A percentile compares a stretch with the other conserved stretches of the same genome.
phyloP scores from a whole-genome alignment of 106 monocot genomes.

The Narthecium ossifragum region DNA sequence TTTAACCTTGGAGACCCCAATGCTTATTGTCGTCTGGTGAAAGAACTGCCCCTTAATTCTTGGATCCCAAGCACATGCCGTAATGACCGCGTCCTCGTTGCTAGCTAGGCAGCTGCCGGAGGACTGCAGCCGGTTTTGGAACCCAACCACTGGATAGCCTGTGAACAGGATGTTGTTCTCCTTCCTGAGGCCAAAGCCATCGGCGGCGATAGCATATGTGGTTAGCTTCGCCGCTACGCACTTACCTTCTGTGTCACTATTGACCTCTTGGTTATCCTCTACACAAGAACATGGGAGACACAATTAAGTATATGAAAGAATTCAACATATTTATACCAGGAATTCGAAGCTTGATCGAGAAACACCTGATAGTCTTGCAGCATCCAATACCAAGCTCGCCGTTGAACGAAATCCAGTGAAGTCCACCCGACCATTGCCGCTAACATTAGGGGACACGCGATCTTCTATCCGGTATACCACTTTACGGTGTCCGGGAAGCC shows the following conservation, averaged over 20 bases:
- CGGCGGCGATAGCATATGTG: not conserved
- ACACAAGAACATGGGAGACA: not conserved
- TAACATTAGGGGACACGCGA: slow-evolving; percentile 17
- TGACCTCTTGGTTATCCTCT: slow-evolving; percentile 37
- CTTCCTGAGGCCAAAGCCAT: slow-evolving; percentile 31
- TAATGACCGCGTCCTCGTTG: slow-evolving; percentile 35
- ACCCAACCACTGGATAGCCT: slow-evolving; percentile 48
- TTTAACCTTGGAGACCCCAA: slow-evolving; percentile 27
- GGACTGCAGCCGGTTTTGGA: slow-evolving; percentile 44
- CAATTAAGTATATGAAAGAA: not conserved
- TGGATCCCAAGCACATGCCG: slow-evolving; percentile 51
- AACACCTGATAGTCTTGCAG: slow-evolving; percentile 22
- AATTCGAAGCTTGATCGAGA: not conserved
- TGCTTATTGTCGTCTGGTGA: slow-evolving; percentile 35
- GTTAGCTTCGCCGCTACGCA: slow-evolving; percentile 14
- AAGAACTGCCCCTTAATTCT: slow-evolving; percentile 22
- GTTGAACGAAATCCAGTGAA: slow-evolving; percentile 32
- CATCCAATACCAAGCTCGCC: not conserved
- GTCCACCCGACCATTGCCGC: slow-evolving; percentile 37
- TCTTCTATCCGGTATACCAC: slow-evolving; percentile 47
- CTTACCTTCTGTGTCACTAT: slow-evolving; percentile 12
- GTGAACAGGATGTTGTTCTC: slow-evolving; percentile 30
- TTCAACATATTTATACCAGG: not conserved
- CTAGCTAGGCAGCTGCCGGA: slow-evolving; percentile 36
- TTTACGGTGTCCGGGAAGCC: slow-evolving; percentile 38